Evolutionary conservation across 345 rosid species (phyloP).

Genomic region (Camelina laxa): DNA sequence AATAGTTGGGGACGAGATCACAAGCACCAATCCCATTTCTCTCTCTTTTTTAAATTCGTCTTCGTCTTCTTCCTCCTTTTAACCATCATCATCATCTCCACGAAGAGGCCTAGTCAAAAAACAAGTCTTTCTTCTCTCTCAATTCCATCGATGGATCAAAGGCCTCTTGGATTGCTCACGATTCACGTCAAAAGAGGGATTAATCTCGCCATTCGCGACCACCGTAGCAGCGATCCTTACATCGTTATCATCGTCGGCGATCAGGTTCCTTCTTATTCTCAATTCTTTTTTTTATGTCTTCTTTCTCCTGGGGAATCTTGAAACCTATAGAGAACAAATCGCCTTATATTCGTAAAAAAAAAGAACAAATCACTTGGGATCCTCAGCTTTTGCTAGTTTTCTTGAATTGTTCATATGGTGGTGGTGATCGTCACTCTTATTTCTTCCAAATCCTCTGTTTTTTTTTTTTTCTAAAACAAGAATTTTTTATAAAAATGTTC

Average conservation of each 20-base stretch:
- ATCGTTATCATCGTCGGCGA: constrained; percentile 51
- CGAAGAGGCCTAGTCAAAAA: neutral
- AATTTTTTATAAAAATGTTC: constrained; percentile 40
- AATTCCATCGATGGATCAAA: constrained; percentile 47
- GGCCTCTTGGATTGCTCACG: constrained; percentile 53
- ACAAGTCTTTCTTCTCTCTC: neutral
- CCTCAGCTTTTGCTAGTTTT: neutral
- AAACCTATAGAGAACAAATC: neutral
- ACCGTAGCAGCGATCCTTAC: constrained; percentile 63
- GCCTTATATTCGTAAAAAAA: too few relatives aligned
- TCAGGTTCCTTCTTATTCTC: constrained; percentile 46
- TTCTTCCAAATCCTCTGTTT: neutral
- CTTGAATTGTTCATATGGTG: neutral
- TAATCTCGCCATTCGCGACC: constrained; percentile 56
- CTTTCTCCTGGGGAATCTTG: neutral
- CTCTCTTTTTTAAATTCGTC: neutral
- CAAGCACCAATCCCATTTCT: constrained; percentile 9
- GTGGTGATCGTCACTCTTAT: neutral
- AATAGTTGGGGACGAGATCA: constrained; percentile 31
- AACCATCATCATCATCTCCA: constrained; percentile 1
- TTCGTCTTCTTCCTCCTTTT: neutral
- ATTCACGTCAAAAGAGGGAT: constrained; percentile 52
- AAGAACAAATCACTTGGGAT: too few relatives aligned
- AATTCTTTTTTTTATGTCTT: neutral
- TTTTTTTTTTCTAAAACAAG: neutral